Conservation (phyloP, 768 basidiomycete species). For the Coprinopsis sp. region DNA sequence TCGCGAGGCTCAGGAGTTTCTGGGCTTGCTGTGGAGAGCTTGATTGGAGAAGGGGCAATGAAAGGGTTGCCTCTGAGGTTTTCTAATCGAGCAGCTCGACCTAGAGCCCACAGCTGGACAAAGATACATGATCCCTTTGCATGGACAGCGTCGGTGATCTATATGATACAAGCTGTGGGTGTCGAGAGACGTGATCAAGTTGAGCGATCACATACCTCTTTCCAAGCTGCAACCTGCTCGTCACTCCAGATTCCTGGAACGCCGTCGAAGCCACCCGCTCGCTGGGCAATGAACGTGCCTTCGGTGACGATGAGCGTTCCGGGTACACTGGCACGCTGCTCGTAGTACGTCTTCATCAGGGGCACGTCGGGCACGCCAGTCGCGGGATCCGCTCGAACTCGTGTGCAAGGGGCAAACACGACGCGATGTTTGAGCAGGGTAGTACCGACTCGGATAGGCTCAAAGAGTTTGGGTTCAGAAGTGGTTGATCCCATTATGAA, state of each 20-base stretch:
- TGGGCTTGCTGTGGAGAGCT: slow-evolving; percentile 10
- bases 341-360: slow-evolving; percentile 40
- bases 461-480: too few species aligned
- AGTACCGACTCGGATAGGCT: too few species aligned
- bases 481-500: too few species aligned
- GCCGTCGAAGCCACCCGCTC: slow-evolving; percentile 26
- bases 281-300: slow-evolving; percentile 46
- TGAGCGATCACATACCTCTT: slow-evolving; percentile 26
- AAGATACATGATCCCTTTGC: slow-evolving; percentile 37
- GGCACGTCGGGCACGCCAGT: slow-evolving; percentile 32
- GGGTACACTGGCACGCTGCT: slow-evolving; percentile 40
- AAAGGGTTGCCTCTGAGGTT: slow-evolving; percentile 31
- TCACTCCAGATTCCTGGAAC: slow-evolving; percentile 47
- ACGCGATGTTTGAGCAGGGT: slow-evolving; percentile 44
- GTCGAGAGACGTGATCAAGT: not conserved
- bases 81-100: slow-evolving; percentile 29
- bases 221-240: slow-evolving; percentile 53
- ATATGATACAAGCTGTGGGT: not conserved
- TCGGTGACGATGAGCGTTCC: slow-evolving; percentile 59
- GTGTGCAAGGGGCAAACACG: slow-evolving; percentile 51
- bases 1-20: slow-evolving; percentile 27
- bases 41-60: slow-evolving; percentile 28
- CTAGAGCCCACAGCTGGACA: slow-evolving; percentile 41
- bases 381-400: slow-evolving; percentile 32
- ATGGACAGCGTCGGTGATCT: slow-evolving; percentile 42